phyloP scores from a whole-genome alignment of 2,329 filamentous ascomycete species.

The Biscogniauxia mediterranea region DNA sequence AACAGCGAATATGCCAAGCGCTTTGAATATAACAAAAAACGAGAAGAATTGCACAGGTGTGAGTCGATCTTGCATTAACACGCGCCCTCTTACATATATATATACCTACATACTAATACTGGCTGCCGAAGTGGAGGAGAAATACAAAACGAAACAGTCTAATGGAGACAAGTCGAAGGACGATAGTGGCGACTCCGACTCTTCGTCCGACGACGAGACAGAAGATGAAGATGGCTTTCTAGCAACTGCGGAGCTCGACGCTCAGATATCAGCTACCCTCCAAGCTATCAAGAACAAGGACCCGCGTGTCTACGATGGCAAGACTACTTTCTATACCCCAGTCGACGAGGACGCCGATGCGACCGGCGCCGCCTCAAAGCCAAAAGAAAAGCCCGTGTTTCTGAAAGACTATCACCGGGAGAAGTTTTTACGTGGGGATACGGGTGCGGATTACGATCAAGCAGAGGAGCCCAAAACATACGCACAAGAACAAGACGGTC shows the following conservation, averaged over 20 bases:
- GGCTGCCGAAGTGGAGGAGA: constrained; percentile 74
- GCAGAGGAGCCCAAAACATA: constrained; percentile 65
- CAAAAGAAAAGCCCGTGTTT: constrained; percentile 78
- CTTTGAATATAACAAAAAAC: constrained; percentile 97
- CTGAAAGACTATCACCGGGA: constrained; percentile 89
- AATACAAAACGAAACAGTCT: constrained; percentile 57
- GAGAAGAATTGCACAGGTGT: constrained; percentile 78
- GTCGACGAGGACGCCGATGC: constrained; percentile 45
- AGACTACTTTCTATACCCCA: constrained; percentile 73
- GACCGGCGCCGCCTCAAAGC: constrained; percentile 33
- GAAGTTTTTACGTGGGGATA: constrained; percentile 74
- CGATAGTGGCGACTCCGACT: constrained; percentile 60
- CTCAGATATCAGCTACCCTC: constrained; percentile 82
- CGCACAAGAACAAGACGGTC: constrained; percentile 79
- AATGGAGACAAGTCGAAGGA: constrained; percentile 42
- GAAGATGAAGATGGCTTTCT: constrained; percentile 91
- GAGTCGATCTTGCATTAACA: constrained; percentile 29
- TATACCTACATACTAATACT: constrained; percentile 11
- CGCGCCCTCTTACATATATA: not conserved
- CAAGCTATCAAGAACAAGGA: constrained; percentile 88
- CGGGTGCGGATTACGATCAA: constrained; percentile 56
- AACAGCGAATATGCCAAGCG: constrained; percentile 86
- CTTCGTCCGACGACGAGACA: constrained; percentile 70
- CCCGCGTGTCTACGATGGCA: constrained; percentile 82
- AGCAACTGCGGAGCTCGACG: constrained; percentile 80